Percentiles rank a stretch among this genome's conserved stretches.
Evolutionary conservation across 805 yeast genomes (phyloP).

Genomic region (Tetrapisispora taiwanensis): DNA sequence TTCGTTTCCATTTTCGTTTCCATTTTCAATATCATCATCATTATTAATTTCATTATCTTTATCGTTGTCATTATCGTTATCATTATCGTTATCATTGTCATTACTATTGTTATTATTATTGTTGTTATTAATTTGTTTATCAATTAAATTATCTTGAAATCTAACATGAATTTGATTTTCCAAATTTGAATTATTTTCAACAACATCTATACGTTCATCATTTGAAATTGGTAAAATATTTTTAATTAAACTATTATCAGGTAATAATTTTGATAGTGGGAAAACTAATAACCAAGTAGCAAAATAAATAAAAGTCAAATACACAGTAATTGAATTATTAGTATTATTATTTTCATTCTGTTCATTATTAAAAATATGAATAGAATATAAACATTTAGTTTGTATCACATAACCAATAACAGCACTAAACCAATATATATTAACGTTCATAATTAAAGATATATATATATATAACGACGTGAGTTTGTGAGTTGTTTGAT

Average conservation of each 20-base stretch:
- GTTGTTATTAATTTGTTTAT: not conserved
- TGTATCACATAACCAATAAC: conserved; percentile 23
- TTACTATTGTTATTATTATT: not conserved
- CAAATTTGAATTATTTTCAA: no score
- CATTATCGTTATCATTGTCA: not conserved
- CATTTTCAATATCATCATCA: not conserved
- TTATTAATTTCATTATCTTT: not conserved
- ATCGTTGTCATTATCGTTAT: not conserved
- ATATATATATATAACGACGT: no score
- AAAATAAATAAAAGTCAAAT: conserved; percentile 19
- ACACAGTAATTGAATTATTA: conserved; percentile 10
- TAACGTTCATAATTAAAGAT: conserved; percentile 5
- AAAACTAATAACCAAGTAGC: conserved; percentile 18
- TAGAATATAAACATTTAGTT: conserved; percentile 19
- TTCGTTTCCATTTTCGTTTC: not conserved
- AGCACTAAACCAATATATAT: conserved; percentile 17
- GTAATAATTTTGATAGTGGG: conserved; percentile 15
- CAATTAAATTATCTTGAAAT: not conserved
- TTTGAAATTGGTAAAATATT: conserved; percentile 2
- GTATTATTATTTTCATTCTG: conserved; percentile 7
- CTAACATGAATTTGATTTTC: not conserved
- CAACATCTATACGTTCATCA: no score
- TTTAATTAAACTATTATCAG: conserved; percentile 4
- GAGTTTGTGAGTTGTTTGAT: no score
- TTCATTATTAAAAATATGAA: conserved; percentile 9